phyloP scores from a whole-genome alignment of 805 yeast genomes.

The Lachancea waltii region DNA sequence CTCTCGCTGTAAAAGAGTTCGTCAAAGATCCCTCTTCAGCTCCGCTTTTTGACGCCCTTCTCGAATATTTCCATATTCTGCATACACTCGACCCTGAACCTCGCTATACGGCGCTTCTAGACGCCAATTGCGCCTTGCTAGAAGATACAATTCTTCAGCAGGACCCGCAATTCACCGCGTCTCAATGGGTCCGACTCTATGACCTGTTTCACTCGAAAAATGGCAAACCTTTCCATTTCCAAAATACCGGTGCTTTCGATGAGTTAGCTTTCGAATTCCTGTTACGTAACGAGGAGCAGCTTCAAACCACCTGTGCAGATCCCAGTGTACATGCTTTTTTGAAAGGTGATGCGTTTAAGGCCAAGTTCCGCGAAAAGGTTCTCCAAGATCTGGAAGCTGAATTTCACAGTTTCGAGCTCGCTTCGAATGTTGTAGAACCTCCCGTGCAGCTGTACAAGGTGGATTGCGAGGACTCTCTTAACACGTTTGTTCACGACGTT shows the following conservation, averaged over 20 bases:
- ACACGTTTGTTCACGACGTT: conserved; percentile 1
- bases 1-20: conserved; percentile 19
- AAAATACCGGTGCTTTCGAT: not conserved
- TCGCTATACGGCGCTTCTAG: conserved; percentile 11
- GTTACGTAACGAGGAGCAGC: conserved; percentile 3
- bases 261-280: conserved; percentile 2
- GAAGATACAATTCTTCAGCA: conserved; percentile 12
- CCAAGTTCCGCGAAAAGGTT: conserved; percentile 10
- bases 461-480: not conserved
- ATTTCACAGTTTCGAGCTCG: conserved; percentile 6
- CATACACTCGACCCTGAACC: not conserved
- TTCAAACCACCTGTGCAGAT: not conserved
- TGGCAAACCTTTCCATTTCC: conserved; percentile 2
- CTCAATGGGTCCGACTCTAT: conserved; percentile 20
- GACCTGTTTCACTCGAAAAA: conserved; percentile 12
- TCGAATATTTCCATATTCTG: conserved; percentile 13
- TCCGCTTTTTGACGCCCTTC: conserved; percentile 16
- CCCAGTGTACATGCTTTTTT: conserved; percentile 9
- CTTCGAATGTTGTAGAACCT: not conserved
- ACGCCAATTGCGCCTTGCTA: conserved; percentile 10
- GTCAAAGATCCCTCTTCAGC: conserved; percentile 13
- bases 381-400: conserved; percentile 9
- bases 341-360: conserved; percentile 10
- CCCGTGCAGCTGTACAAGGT: not conserved
- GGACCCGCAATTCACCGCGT: conserved; percentile 10